Evolutionary conservation across 441 rosid species (phyloP), one percentile per base, ranked within the genome.

Genomic region (Cnidoscolus chayamansa): DNA sequence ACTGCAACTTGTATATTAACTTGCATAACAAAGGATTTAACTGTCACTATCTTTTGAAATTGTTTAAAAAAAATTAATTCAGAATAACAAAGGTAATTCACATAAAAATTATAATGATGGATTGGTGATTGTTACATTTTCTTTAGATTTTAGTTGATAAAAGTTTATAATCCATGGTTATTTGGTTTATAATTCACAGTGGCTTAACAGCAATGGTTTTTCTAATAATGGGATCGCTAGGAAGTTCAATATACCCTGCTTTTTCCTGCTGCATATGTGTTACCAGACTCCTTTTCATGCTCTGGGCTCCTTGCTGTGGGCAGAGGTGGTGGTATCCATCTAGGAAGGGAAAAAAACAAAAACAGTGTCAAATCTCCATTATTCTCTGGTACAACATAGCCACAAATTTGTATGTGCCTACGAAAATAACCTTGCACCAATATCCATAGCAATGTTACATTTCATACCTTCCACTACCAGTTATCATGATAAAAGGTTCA

Each of bases 401-500:
- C 56, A 64, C 56, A 45, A 43, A 72, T n/a, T 13, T 15, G 19
- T 4, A 66, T 2, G 4, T 48, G 55, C 70, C 57, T 40, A 35
- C 72, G 30, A 59, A 35, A 55, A 67, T 16, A 74, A 70, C 8
- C 30, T 5, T 40, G 25, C 31, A 61, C 49, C 5, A 49, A 49
- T 25, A 70, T 66, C 47, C 72, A 63, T 20, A 37, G 55, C 54
- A 72, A 81, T 40, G 45, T 40, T 40, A 40, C 16, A 77, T 59
- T 35, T 67, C 64, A 35, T 77, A 93, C 98, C 98, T 94, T 81
- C 99, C 99, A 80, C 99, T 96, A 64, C 98, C 99, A 76, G 94
- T 89, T 81, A 96, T 92, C 98, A 94, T 94, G 78, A 96, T 96
- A 82, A 90, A 96, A 67, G 98, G 98, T 77, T 96, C 98, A 25